Conservation (phyloP, 1,284 basidiomycete species). For the Cutaneotrichosporon sp. region DNA sequence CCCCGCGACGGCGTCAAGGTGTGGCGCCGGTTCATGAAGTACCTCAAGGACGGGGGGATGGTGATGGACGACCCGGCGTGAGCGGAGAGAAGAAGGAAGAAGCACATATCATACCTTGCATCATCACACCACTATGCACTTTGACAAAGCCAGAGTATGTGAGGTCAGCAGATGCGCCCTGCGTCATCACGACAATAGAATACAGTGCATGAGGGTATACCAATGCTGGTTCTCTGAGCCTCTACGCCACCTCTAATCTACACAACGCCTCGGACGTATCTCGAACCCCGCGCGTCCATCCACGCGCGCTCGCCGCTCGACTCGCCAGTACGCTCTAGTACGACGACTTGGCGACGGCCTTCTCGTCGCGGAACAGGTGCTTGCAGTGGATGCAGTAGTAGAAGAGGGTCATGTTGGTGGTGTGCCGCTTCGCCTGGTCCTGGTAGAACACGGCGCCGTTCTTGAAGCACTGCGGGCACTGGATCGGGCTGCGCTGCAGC, state of each 20-base stretch:
- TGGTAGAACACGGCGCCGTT: slow-evolving; percentile 81
- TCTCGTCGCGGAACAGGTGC: slow-evolving; percentile 71
- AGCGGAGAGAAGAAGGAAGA: not conserved
- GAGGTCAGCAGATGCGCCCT: not conserved
- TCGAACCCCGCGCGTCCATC: not conserved
- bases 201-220: slow-evolving; percentile 8
- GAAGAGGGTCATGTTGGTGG: slow-evolving; percentile 78
- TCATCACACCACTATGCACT: slow-evolving; percentile 3
- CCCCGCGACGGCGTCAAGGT: slow-evolving; percentile 42
- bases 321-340: not conserved
- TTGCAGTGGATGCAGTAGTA: slow-evolving; percentile 88
- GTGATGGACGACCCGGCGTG: slow-evolving; percentile 31
- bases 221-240: not conserved
- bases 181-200: not conserved
- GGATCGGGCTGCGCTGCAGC: slow-evolving; percentile 58
- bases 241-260: slow-evolving; percentile 1
- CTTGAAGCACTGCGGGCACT: slow-evolving; percentile 53
- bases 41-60: slow-evolving; percentile 32
- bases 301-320: not conserved
- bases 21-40: slow-evolving; percentile 43
- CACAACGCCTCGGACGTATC: not conserved
- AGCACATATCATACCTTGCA: slow-evolving; percentile 3
- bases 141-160: not conserved
- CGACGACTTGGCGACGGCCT: slow-evolving; percentile 13
- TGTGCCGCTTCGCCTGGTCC: slow-evolving; percentile 90